These are phyloP conservation scores for Microcyclospora tardicrescens DNA, from an alignment of 2,329 filamentous ascomycete species.

Conservation along the genomic window DNA sequence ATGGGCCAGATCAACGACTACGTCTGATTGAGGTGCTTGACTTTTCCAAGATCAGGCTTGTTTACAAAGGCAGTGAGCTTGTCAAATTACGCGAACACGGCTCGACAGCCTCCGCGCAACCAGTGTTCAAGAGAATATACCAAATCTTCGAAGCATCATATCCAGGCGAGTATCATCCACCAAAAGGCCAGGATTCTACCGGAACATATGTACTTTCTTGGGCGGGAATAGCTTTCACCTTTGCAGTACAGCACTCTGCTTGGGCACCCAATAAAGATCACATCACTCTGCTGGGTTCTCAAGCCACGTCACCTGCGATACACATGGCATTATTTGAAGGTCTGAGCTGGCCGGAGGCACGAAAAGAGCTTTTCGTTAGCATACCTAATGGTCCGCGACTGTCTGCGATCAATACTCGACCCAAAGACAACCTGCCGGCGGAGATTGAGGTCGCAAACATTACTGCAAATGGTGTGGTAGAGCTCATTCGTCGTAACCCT, in stretches of 20 bases:
- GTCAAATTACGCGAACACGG: slow-evolving; percentile 44
- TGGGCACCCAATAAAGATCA: slow-evolving; percentile 72
- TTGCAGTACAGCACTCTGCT: slow-evolving; percentile 59
- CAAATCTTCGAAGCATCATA: slow-evolving; percentile 92
- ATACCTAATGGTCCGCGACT: slow-evolving; percentile 61
- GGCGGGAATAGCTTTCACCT: slow-evolving; percentile 86
- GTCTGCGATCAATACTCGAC: slow-evolving; percentile 53
- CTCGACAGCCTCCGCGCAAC: slow-evolving; percentile 17
- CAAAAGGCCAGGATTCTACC: slow-evolving; percentile 39
- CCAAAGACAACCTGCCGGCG: slow-evolving; percentile 69
- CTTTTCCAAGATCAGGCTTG: slow-evolving; percentile 72
- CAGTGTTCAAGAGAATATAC: slow-evolving; percentile 45
- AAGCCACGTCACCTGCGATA: slow-evolving; percentile 60
- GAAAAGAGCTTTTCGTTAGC: slow-evolving; percentile 63
- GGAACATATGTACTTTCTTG: slow-evolving; percentile 88
- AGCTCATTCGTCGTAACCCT: slow-evolving; percentile 61
- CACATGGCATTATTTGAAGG: slow-evolving; percentile 89
- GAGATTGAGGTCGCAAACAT: slow-evolving; percentile 74
- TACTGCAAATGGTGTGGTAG: slow-evolving; percentile 58
- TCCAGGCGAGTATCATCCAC: slow-evolving; percentile 76
- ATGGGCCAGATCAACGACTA: slow-evolving; percentile 81
- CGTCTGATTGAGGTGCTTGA: slow-evolving; percentile 84
- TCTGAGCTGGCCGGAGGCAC: slow-evolving; percentile 76
- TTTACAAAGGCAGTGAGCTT: slow-evolving; percentile 71
- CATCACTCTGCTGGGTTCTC: slow-evolving; percentile 70